Conservation (phyloP, 257 asterid genomes). For the Salvia rosmarinus region DNA sequence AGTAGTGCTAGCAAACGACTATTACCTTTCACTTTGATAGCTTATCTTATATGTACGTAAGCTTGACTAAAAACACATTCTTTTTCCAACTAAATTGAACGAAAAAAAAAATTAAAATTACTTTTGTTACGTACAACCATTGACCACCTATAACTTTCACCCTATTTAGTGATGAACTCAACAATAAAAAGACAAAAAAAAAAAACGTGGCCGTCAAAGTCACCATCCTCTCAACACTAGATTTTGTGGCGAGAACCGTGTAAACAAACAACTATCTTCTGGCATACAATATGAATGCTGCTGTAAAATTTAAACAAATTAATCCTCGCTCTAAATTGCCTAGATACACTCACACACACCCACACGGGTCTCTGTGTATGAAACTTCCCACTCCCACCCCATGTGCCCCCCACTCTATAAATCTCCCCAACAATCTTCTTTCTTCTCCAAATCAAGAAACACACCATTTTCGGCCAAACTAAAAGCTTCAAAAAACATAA, state of each 20-base stretch:
- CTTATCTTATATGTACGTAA: no score
- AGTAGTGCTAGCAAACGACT: no score
- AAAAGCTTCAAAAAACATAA: neutral
- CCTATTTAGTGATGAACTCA: no score
- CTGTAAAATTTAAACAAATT: constrained; percentile 6
- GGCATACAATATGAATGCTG: neutral
- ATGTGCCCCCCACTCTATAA: neutral
- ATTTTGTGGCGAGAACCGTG: constrained; percentile 20
- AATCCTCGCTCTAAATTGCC: neutral
- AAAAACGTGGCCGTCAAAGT: neutral
- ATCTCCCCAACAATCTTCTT: constrained; percentile 7
- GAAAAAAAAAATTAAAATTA: no score
- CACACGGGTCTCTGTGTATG: constrained; percentile 25
- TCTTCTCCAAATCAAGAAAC: neutral
- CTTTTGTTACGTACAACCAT: no score
- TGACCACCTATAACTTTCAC: no score
- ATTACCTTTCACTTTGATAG: no score
- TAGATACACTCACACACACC: neutral
- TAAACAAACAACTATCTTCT: constrained; percentile 21
- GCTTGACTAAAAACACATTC: no score
- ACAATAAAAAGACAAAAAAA: neutral
- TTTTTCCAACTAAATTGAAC: no score
- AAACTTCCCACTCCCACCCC: constrained; percentile 22
- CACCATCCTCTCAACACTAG: neutral
- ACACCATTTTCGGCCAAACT: neutral